A percentile compares a stretch with the other conserved stretches of the same genome.
phyloP scores from a whole-genome alignment of 2,329 filamentous ascomycete genomes.

The Verticillium tricorpus region DNA sequence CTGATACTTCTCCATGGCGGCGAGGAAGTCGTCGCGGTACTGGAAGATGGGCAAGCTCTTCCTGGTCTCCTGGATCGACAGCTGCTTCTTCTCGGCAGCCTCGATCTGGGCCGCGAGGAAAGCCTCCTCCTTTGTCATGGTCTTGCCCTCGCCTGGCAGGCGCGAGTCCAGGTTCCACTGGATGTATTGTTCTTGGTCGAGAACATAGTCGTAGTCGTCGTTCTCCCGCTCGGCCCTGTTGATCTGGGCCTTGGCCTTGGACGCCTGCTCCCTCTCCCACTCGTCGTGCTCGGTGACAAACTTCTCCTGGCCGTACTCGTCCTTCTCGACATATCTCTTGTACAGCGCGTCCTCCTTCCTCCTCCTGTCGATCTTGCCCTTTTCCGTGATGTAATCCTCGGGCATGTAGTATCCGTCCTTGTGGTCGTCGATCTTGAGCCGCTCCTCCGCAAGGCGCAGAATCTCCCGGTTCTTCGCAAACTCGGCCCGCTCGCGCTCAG shows the following conservation, averaged over 20 bases:
- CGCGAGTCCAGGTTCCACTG: conserved; percentile 75
- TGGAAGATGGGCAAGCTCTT: conserved; percentile 87
- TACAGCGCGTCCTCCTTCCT: conserved; percentile 89
- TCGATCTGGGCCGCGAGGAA: conserved; percentile 77
- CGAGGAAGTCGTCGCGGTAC: conserved; percentile 79
- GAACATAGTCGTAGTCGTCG: conserved; percentile 86
- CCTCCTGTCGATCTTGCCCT: conserved; percentile 81
- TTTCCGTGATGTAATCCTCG: conserved; percentile 91
- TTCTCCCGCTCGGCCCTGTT: conserved; percentile 68
- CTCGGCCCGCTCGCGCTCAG: conserved; percentile 75
- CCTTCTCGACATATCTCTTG: conserved; percentile 81
- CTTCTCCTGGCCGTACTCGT: conserved; percentile 82
- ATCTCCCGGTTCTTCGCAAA: conserved; percentile 87
- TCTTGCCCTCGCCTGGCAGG: conserved; percentile 66
- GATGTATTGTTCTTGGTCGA: conserved; percentile 85
- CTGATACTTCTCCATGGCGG: conserved; percentile 82
- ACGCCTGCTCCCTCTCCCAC: conserved; percentile 87
- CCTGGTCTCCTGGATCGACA: conserved; percentile 85
- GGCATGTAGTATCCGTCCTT: conserved; percentile 89
- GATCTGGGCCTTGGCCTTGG: conserved; percentile 85
- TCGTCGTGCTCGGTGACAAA: conserved; percentile 93
- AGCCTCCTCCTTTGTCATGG: conserved; percentile 72
- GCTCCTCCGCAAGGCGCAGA: conserved; percentile 75
- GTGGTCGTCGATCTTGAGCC: conserved; percentile 84
- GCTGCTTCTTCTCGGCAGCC: conserved; percentile 81